These are phyloP conservation scores for Fistulifera pelliculosa DNA, from an alignment of 108 stramenopile genomes.

Conservation along the genomic window DNA sequence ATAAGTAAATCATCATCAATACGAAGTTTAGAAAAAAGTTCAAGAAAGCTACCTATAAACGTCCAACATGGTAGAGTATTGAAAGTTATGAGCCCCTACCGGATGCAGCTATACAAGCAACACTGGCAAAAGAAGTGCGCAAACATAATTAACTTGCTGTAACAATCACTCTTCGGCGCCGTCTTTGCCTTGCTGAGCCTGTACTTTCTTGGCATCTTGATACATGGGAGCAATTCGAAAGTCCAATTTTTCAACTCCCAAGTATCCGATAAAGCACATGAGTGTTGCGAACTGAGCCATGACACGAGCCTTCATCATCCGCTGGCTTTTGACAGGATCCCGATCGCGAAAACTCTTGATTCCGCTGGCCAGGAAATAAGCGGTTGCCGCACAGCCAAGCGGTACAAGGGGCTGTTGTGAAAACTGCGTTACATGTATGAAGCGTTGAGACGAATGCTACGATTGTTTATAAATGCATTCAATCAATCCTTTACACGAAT, in stretches of 20 bases:
- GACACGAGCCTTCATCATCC: slow-evolving; percentile 81
- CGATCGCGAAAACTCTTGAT: slow-evolving; percentile 71
- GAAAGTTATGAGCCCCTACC: too few species aligned
- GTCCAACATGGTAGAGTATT: too few species aligned
- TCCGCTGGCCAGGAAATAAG: slow-evolving; percentile 71
- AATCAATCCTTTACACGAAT: neutral
- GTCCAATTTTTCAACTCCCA: slow-evolving; percentile 58
- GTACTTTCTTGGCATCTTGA: slow-evolving; percentile 13
- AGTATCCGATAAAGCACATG: slow-evolving; percentile 69
- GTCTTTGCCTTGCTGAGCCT: neutral
- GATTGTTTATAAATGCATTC: too few species aligned
- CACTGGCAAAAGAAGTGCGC: too few species aligned
- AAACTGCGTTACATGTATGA: slow-evolving; percentile 28
- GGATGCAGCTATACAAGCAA: too few species aligned
- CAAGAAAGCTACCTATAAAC: too few species aligned
- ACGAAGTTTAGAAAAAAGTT: too few species aligned
- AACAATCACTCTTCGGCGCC: too few species aligned
- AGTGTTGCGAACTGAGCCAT: slow-evolving; percentile 75
- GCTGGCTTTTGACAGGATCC: slow-evolving; percentile 60
- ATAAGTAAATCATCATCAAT: too few species aligned
- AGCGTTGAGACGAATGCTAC: too few species aligned
- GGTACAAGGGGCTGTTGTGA: slow-evolving; percentile 74
- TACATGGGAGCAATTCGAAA: slow-evolving; percentile 53
- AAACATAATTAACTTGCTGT: too few species aligned
- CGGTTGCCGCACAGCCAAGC: slow-evolving; percentile 73